A percentile compares a stretch with the other conserved stretches of the same genome.
These are phyloP conservation scores for Chimonanthus salicifolius DNA, from an alignment of 164 flowering plant genomes.

Conservation along the genomic window DNA sequence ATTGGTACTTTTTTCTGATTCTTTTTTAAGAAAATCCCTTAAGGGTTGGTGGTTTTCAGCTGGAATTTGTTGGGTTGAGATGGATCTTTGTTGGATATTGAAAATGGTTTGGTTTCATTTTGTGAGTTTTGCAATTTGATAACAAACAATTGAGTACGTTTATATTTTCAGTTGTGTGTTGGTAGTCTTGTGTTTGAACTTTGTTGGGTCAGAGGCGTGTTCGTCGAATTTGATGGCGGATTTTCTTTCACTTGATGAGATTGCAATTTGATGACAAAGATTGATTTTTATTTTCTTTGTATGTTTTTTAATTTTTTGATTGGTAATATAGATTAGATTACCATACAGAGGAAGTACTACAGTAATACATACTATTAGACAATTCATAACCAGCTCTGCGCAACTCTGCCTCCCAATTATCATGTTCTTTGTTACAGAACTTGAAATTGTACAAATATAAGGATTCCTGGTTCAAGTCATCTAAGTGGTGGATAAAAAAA, in stretches of 20 bases:
- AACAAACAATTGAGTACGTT: neutral
- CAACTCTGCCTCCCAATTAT: too few relatives aligned
- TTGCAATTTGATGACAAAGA: too few relatives aligned
- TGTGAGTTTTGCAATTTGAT: neutral
- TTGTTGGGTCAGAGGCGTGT: neutral
- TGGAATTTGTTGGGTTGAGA: neutral
- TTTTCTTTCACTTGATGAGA: neutral
- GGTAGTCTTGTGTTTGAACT: neutral
- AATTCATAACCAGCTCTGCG: too few relatives aligned
- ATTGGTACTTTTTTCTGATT: conserved; percentile 38
- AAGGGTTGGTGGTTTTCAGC: neutral
- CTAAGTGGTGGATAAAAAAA: too few relatives aligned
- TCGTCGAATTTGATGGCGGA: neutral
- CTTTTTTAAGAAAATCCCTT: neutral
- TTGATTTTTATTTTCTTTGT: too few relatives aligned
- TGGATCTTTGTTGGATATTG: neutral
- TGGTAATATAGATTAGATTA: too few relatives aligned
- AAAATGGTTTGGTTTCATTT: neutral
- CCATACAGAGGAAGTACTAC: too few relatives aligned
- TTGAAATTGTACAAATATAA: too few relatives aligned
- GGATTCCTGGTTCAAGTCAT: too few relatives aligned
- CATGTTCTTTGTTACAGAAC: too few relatives aligned
- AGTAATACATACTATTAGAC: too few relatives aligned
- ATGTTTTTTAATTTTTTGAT: too few relatives aligned
- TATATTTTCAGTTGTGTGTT: neutral